Conservation (phyloP, 495 filamentous ascomycete species). For the Xylaria curta region DNA sequence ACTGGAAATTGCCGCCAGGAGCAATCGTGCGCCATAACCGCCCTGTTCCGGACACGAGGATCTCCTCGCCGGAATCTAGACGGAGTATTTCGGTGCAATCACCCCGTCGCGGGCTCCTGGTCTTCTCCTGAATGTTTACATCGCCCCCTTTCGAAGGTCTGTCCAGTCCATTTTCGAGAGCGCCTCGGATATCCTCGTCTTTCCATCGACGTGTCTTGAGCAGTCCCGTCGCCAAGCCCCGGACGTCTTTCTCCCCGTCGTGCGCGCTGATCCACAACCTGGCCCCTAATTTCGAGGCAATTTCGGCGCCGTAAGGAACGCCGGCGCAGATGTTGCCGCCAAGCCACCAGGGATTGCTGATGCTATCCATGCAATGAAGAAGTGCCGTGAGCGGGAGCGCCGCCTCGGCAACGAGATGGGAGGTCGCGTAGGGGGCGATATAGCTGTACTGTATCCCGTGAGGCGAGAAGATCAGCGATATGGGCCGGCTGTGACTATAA, state of each 20-base stretch:
- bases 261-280: slow-evolving; percentile 69
- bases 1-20: neutral
- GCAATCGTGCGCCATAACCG: slow-evolving; percentile 29
- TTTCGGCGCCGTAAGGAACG: slow-evolving; percentile 62
- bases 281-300: slow-evolving; percentile 60
- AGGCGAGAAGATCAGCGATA: slow-evolving; percentile 67
- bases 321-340: slow-evolving; percentile 68
- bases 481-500: slow-evolving; percentile 32
- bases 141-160: slow-evolving; percentile 15
- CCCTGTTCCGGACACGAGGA: slow-evolving; percentile 38
- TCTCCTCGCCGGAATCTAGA: slow-evolving; percentile 43
- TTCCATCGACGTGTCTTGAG: slow-evolving; percentile 54
- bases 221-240: slow-evolving; percentile 57
- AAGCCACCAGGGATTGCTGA: slow-evolving; percentile 68
- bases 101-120: slow-evolving; percentile 23
- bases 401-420: slow-evolving; percentile 61
- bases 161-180: slow-evolving; percentile 21
- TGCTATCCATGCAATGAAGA: slow-evolving; percentile 67
- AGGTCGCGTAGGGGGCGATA: slow-evolving; percentile 59
- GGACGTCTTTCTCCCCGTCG: slow-evolving; percentile 66
- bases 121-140: slow-evolving; percentile 22
- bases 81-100: slow-evolving; percentile 39
- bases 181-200: slow-evolving; percentile 52
- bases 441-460: slow-evolving; percentile 60
- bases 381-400: slow-evolving; percentile 68